phyloP scores from a whole-genome alignment of 192 early-diverging fungal species.

The Allomyces arbusculus region DNA sequence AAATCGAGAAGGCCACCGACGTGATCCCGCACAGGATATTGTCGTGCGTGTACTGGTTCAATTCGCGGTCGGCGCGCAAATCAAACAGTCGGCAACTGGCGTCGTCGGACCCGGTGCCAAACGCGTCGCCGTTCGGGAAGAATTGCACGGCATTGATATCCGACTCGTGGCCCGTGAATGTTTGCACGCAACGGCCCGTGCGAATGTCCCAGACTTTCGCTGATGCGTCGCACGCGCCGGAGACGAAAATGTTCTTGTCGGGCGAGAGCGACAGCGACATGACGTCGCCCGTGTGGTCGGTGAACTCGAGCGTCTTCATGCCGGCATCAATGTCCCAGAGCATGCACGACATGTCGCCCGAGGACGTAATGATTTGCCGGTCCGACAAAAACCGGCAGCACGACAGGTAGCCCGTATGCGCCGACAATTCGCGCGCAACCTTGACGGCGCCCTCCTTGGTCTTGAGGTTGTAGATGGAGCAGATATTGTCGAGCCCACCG shows the following conservation, averaged over 20 bases:
- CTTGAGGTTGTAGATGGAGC: slow-evolving; percentile 95
- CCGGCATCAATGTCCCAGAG: slow-evolving; percentile 99
- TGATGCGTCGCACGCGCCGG: slow-evolving; percentile 94
- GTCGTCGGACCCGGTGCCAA: slow-evolving; percentile 98
- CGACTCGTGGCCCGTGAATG: slow-evolving; percentile 93
- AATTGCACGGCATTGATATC: slow-evolving; percentile 99
- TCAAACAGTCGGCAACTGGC: slow-evolving; percentile 95
- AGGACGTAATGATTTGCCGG: slow-evolving; percentile 82
- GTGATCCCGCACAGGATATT: slow-evolving; percentile 98
- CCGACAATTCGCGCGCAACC: slow-evolving; percentile 83
- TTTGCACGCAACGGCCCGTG: slow-evolving; percentile 87
- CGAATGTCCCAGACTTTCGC: slow-evolving; percentile 99
- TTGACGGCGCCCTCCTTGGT: slow-evolving; percentile 85
- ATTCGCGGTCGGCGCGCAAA: slow-evolving; percentile 88
- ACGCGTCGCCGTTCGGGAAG: slow-evolving; percentile 96
- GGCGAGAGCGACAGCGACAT: slow-evolving; percentile 90
- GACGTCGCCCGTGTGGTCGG: slow-evolving; percentile 95
- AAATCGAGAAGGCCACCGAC: slow-evolving; percentile 93
- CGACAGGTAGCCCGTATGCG: slow-evolving; percentile 91
- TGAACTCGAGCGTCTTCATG: slow-evolving; percentile 90
- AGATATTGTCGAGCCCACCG: slow-evolving; percentile 98
- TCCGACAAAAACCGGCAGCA: slow-evolving; percentile 95
- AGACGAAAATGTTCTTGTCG: slow-evolving; percentile 91
- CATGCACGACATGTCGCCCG: slow-evolving; percentile 98
- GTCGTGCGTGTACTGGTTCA: slow-evolving; percentile 96